Evolutionary conservation across 1,284 basidiomycete species (phyloP).

Genomic region (Trichosporon faecale): DNA sequence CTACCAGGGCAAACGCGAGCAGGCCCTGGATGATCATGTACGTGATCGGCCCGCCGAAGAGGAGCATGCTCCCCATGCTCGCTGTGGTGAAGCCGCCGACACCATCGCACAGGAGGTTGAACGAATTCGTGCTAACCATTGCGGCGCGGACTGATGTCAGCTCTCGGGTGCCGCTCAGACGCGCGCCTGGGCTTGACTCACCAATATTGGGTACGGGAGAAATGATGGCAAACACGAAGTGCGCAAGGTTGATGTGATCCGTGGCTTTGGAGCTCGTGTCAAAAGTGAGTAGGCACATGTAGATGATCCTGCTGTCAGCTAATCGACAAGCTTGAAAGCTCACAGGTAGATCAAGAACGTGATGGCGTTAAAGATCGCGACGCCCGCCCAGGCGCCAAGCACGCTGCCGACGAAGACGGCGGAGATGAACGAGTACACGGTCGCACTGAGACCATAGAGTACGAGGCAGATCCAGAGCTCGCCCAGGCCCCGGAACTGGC

Average conservation of each 20-base stretch:
- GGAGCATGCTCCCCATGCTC: slow-evolving; percentile 59
- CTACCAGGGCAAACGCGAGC: slow-evolving; percentile 59
- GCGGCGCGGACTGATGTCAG: slow-evolving; percentile 56
- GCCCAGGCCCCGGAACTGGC: slow-evolving; percentile 68
- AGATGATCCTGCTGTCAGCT: slow-evolving; percentile 12
- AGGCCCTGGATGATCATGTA: slow-evolving; percentile 65
- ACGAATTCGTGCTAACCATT: slow-evolving; percentile 71
- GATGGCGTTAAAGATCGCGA: slow-evolving; percentile 69
- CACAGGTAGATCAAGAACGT: slow-evolving; percentile 60
- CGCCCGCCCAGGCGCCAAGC: slow-evolving; percentile 68
- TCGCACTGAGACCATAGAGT: slow-evolving; percentile 66
- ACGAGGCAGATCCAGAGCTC: slow-evolving; percentile 62
- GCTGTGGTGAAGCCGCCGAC: slow-evolving; percentile 55
- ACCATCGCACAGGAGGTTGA: slow-evolving; percentile 70
- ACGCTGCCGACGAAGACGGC: slow-evolving; percentile 65
- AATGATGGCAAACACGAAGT: slow-evolving; percentile 61
- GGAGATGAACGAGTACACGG: slow-evolving; percentile 66
- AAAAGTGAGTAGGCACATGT: slow-evolving; percentile 29
- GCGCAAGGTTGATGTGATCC: slow-evolving; percentile 61
- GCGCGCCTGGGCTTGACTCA: neutral
- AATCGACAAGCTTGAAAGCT: neutral
- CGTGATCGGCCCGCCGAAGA: slow-evolving; percentile 69
- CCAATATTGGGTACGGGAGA: slow-evolving; percentile 58
- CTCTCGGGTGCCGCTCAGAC: neutral
- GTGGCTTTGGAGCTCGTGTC: slow-evolving; percentile 57